phyloP scores from a whole-genome alignment of 2,329 filamentous ascomycete genomes.

The Emergomyces orientalis region DNA sequence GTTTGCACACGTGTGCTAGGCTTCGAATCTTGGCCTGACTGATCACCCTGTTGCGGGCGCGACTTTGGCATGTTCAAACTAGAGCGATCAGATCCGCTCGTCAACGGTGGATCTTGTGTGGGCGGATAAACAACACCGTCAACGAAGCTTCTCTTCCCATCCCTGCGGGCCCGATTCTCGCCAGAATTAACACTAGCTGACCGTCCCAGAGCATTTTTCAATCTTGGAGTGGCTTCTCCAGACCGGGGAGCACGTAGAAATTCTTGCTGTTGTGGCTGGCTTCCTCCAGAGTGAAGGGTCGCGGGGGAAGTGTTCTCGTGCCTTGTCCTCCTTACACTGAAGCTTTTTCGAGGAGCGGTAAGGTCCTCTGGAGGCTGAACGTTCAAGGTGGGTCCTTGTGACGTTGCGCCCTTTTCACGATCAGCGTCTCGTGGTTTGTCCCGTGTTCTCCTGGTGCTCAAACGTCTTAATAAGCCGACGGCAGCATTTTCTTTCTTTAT shows the following conservation, averaged over 20 bases:
- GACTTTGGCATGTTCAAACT: constrained; percentile 40
- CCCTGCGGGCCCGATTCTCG: constrained; percentile 59
- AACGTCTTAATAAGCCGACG: constrained; percentile 71
- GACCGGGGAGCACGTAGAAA: constrained; percentile 64
- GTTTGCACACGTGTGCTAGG: constrained; percentile 52
- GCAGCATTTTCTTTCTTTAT: constrained; percentile 80
- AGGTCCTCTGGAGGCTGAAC: constrained; percentile 69
- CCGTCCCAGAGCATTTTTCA: constrained; percentile 63
- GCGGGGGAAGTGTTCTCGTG: constrained; percentile 46
- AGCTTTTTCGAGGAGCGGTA: constrained; percentile 67
- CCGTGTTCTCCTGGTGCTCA: constrained; percentile 77
- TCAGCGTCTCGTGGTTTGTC: constrained; percentile 39
- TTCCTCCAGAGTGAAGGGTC: constrained; percentile 48
- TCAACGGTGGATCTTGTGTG: constrained; percentile 58
- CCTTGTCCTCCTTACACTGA: constrained; percentile 63
- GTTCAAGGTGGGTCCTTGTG: constrained; percentile 65
- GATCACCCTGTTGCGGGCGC: constrained; percentile 30
- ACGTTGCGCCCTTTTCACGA: constrained; percentile 47
- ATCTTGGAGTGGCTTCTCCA: constrained; percentile 49
- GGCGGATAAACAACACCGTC: constrained; percentile 45
- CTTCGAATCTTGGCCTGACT: constrained; percentile 46
- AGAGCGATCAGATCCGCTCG: constrained; percentile 72
- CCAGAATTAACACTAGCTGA: constrained; percentile 89
- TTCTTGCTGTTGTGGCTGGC: constrained; percentile 65
- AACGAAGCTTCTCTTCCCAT: constrained; percentile 45